Base-by-base conservation (phyloP, 2,329 filamentous ascomycete genomes). In the Cercospora citrullina region DNA sequence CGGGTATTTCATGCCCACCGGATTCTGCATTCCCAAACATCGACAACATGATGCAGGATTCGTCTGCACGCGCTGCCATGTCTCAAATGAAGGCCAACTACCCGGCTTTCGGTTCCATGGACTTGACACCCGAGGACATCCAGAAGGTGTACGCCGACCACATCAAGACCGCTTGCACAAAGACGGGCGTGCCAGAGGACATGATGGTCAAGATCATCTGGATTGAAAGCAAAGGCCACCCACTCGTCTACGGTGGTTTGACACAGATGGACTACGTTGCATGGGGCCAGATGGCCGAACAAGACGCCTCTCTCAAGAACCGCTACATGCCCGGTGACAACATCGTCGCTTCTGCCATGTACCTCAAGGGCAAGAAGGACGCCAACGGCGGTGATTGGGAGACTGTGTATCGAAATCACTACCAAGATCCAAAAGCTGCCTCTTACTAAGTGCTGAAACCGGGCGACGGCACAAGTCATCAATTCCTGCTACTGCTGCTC, bases 151-250 rank as follows among this genome's bases (percentile, higher is more conserved):
- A 71, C 31, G 67, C 14, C 9, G 58, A 64, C 45, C 61, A 63
- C 23, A 67, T 71, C 62, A 26, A 61, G 12, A 51, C 62, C 30
- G 69, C 69, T 6, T 60, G 58, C 33, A 26, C 18, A 12, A 61
- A 69, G 60, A 63, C 60, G 8, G 67, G 69, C 7, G 67, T 69
- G 1, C 69, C 69, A 1, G 63, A 45, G 18, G 60, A 64, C 23
- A 61, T 71, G 4, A 58, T 71, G 31, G 36, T 63, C 21, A 60
- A 68, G 33, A 69, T 71, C 33, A 71, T 71, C 59, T 71, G 63
- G 65, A 66, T 48, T 4, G 69, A 71, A 55, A 64, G 58, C 55
- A 71, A 71, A 28, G 67, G 69, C 3, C 69, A 71, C 31, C 69
- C 69, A 2, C 55, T 71, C 3, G 63, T 67, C 12, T 67, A 67